Conservation (phyloP, 1,284 basidiomycete genomes). For the Heterobasidion annosum region DNA sequence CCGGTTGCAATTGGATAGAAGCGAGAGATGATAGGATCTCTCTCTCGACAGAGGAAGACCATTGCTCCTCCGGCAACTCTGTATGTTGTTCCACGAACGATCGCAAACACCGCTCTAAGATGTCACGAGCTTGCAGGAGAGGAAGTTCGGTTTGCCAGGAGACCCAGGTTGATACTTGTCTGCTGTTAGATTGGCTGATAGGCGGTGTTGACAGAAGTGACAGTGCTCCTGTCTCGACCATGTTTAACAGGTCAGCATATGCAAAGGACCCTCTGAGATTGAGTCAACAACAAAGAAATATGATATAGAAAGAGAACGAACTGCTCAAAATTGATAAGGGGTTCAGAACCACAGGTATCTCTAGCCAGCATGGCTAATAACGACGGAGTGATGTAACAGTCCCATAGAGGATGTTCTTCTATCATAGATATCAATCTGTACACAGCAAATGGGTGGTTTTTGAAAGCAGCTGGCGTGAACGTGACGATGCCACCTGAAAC, state of each 20-base stretch:
- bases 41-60: conserved; percentile 23
- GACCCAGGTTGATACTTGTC: conserved; percentile 18
- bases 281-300: neutral
- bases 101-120: conserved; percentile 31
- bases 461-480: conserved; percentile 51
- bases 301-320: conserved; percentile 1
- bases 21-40: conserved; percentile 34
- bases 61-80: conserved; percentile 14
- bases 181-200: conserved; percentile 6
- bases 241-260: conserved; percentile 30
- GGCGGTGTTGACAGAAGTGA: conserved; percentile 39
- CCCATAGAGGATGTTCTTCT: conserved; percentile 55
- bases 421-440: conserved; percentile 37
- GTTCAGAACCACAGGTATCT: conserved; percentile 8
- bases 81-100: conserved; percentile 28
- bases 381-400: conserved; percentile 50
- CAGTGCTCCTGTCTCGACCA: conserved; percentile 42
- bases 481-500: conserved; percentile 56
- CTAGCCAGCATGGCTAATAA: conserved; percentile 39
- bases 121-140: conserved; percentile 20
- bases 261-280: conserved; percentile 12
- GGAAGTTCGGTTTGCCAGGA: conserved; percentile 15
- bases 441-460: conserved; percentile 36
- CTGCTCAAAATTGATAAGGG: conserved; percentile 10
- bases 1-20: conserved; percentile 45